Evolutionary conservation across 371 early-diverging fungal genomes (phyloP), one percentile per base, ranked within the genome.

Genomic region (Mucor circinelloides): DNA sequence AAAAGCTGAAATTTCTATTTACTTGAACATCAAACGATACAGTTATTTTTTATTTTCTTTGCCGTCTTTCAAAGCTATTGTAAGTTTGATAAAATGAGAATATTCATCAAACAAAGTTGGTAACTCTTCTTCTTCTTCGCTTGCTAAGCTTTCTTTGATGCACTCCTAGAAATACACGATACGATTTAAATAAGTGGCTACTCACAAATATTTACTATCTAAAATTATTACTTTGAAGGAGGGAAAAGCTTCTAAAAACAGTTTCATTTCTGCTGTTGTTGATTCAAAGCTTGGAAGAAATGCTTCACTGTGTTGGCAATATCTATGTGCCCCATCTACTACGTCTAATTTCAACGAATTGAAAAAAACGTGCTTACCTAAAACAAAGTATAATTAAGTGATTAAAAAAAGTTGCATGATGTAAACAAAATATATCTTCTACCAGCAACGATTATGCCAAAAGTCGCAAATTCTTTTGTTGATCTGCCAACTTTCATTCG

Each of bases 371-470:
- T 8, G 36, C 31, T 63, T 63, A 15, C 63, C 63, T 63, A 63
- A 31, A 63, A 63, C 23, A 50, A 63, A 19, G 36, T 63, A 2
- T 54, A 52, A 63, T 21, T 32, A 63, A 12, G 54, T 9, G 15
- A 15, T 50, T 62, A 52, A 21, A 34, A n/a, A 54, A 63, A 63
- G 46, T 32, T 61, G 32, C 34, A 63, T 25, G 25, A 36, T 54
- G 17, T 54, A 50, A 56, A 15, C 57, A 65, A 46, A 34, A 58
- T 50, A 50, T 50, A 30, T 58, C 36, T 58, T 23, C 27, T 67
- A 67, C 67, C 61, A 27, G 17, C 54, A 56, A 67, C 21, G 34
- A 67, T 10, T 30, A 61, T 55, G 27, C 61, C 60, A 61, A 67
- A 67, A 34, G 67, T 59, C n/a, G 0, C 38, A 40, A 52, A 60